A percentile compares a stretch with the other conserved stretches of the same genome.
Conservation (phyloP, 2,329 filamentous ascomycete species). For the Penicillium digitatum region DNA sequence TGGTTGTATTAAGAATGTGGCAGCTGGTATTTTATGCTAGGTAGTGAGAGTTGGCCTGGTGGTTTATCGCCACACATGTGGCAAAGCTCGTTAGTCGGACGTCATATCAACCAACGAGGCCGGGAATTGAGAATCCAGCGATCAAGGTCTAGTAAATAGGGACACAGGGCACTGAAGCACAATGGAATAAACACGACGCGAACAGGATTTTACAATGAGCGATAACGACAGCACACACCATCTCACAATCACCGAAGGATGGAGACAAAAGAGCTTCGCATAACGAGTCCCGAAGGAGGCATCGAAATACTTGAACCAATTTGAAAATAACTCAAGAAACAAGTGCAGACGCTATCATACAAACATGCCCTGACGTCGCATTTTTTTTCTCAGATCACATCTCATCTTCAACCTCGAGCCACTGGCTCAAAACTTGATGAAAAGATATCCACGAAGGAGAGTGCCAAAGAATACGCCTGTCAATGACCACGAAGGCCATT, state of each 20-base stretch:
- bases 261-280: no score
- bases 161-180: background rate
- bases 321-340: no score
- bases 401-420: constrained; percentile 36
- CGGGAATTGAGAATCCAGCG: background rate
- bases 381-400: background rate
- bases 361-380: no score
- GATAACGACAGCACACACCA: no score
- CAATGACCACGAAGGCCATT: constrained; percentile 45
- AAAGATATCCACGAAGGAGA: constrained; percentile 29
- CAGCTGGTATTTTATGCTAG: background rate
- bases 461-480: constrained; percentile 42
- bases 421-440: constrained; percentile 33
- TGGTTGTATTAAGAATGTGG: background rate
- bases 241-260: no score
- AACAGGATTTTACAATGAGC: no score
- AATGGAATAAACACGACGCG: background rate
- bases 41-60: background rate
- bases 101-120: constrained; percentile 2
- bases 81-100: background rate
- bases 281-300: no score
- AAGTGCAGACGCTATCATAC: no score
- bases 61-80: constrained; percentile 6
- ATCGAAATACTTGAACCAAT: no score
- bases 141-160: no score